Evolutionary conservation across 495 filamentous ascomycete genomes (phyloP).

Genomic region (Penicillium ucsense): DNA sequence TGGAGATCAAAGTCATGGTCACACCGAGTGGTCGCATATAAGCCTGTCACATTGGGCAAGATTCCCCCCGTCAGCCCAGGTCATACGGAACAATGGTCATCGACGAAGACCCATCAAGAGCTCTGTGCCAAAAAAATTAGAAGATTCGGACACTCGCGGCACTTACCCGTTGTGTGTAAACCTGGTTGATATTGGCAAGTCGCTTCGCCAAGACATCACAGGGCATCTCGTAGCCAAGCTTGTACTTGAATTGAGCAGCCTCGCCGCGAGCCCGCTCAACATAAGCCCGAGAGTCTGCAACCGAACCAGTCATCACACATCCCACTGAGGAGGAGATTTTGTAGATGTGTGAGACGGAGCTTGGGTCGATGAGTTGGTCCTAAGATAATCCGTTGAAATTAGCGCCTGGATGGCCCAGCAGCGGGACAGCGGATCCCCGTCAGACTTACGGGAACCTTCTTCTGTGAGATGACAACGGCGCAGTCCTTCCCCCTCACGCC

Average conservation of each 20-base stretch:
- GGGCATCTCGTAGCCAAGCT: slow-evolving; percentile 98
- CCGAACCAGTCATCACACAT: slow-evolving; percentile 97
- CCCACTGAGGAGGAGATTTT: slow-evolving; percentile 91
- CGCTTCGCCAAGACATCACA: slow-evolving; percentile 94
- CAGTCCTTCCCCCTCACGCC: slow-evolving; percentile 93
- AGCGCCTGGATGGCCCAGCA: too few relatives aligned
- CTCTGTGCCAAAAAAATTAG: too few relatives aligned
- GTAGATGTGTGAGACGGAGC: slow-evolving; percentile 96
- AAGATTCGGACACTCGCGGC: not conserved
- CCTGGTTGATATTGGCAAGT: slow-evolving; percentile 96
- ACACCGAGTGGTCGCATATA: slow-evolving; percentile 98
- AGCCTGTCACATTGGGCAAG: slow-evolving; percentile 44
- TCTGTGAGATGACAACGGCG: slow-evolving; percentile 94
- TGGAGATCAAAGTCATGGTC: slow-evolving; percentile 84
- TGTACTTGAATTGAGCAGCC: slow-evolving; percentile 96
- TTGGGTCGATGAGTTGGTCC: slow-evolving; percentile 98
- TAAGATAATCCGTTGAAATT: slow-evolving; percentile 19
- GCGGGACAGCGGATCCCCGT: not conserved
- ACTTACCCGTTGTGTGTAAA: slow-evolving; percentile 92
- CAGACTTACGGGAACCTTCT: slow-evolving; percentile 90
- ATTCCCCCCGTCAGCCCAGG: too few relatives aligned
- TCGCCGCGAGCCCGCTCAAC: slow-evolving; percentile 88
- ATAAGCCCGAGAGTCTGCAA: slow-evolving; percentile 89
- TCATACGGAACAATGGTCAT: too few relatives aligned
- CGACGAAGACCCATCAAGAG: too few relatives aligned